phyloP scores from a whole-genome alignment of 164 flowering plant genomes.

The Saururus chinensis region DNA sequence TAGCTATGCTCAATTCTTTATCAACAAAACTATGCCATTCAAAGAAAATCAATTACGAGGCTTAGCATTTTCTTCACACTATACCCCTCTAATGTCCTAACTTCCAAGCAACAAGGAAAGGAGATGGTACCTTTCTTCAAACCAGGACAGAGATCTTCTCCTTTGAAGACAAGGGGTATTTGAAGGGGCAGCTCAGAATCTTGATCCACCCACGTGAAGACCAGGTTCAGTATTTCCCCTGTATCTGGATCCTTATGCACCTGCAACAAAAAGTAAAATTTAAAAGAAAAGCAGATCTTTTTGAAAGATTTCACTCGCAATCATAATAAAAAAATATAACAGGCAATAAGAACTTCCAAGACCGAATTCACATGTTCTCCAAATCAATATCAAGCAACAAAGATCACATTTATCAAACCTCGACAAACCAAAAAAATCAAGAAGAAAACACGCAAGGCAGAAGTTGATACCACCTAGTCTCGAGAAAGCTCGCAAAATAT shows the following conservation, averaged over 20 bases:
- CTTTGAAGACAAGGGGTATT: conserved; percentile 77
- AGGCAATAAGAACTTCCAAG: not conserved
- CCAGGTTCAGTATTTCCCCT: conserved; percentile 65
- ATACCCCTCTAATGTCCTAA: no score
- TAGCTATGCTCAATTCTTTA: no score
- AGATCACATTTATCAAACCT: not conserved
- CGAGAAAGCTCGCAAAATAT: no score
- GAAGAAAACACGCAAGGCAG: not conserved
- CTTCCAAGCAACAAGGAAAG: no score
- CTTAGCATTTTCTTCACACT: no score
- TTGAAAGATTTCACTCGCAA: no score
- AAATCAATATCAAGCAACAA: not conserved
- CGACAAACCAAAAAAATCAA: not conserved
- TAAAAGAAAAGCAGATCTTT: no score
- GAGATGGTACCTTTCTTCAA: conserved; percentile 51
- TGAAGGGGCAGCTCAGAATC: conserved; percentile 53
- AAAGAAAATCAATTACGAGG: no score
- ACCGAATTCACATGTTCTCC: not conserved
- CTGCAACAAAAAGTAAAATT: conserved; percentile 16
- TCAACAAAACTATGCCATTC: no score
- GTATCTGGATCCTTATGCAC: conserved; percentile 55
- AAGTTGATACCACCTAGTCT: not conserved
- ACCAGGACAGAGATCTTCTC: conserved; percentile 71
- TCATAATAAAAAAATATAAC: not conserved
- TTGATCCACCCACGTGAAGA: conserved; percentile 79